Conservation (phyloP, 140 eudicot species). For the Eryngium alpinum region DNA sequence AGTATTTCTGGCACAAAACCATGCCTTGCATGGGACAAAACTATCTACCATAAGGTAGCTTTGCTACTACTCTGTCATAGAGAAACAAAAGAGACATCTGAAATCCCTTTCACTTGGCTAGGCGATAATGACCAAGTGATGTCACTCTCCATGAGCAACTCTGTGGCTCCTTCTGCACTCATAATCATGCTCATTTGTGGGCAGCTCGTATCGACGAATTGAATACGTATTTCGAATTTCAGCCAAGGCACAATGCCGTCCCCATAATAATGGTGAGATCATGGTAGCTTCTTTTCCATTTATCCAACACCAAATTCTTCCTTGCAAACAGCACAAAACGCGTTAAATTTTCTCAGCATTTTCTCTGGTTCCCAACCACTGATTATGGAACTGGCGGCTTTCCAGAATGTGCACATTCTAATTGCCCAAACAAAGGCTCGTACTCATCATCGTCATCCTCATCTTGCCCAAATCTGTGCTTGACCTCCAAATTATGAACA, state of each 20-base stretch:
- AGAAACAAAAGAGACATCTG: no score
- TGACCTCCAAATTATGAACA: conserved; percentile 29
- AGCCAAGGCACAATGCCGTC: conserved; percentile 9
- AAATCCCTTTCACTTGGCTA: background rate
- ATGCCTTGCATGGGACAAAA: no score
- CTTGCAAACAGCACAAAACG: background rate
- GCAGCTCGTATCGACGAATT: background rate
- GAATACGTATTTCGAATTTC: background rate
- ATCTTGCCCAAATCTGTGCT: background rate
- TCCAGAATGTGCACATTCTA: background rate
- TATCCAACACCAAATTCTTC: conserved; percentile 1
- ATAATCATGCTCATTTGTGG: background rate
- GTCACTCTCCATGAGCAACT: background rate
- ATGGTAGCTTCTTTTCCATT: background rate
- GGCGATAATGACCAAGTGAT: background rate
- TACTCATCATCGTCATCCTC: background rate
- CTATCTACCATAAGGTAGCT: no score
- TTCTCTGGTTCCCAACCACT: background rate
- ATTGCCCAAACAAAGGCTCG: background rate
- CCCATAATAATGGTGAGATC: background rate
- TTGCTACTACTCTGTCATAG: no score
- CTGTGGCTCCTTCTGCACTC: background rate
- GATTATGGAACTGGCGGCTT: background rate
- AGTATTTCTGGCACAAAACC: no score
- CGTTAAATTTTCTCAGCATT: background rate